Percentiles rank a stretch among this genome's conserved stretches.
Conservation (phyloP, 257 asterid species). For the Mentha longifolia region DNA sequence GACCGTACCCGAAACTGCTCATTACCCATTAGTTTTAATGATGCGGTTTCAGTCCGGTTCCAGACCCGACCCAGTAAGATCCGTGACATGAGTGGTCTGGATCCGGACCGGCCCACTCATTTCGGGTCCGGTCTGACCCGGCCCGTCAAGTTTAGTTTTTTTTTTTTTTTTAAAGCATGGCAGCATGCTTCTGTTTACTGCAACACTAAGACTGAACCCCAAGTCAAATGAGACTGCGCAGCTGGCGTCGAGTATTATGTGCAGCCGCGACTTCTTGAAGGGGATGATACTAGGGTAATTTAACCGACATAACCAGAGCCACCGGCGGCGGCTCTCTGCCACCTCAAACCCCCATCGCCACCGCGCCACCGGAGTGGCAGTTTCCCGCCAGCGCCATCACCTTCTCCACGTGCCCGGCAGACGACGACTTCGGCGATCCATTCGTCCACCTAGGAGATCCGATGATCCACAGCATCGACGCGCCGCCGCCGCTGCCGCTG, state of each 20-base stretch:
- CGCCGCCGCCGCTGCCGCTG: conserved; percentile 18
- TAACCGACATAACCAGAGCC: conserved; percentile 75
- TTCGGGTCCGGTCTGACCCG: too few relatives aligned
- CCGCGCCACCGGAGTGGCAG: conserved; percentile 52
- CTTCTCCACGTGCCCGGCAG: conserved; percentile 34
- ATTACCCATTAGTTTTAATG: too few relatives aligned
- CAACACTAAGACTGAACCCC: conserved; percentile 20
- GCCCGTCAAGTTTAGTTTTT: too few relatives aligned
- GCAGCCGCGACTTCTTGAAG: conserved; percentile 48
- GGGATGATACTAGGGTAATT: conserved; percentile 78
- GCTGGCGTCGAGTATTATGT: conserved; percentile 37
- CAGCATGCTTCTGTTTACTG: conserved; percentile 40
- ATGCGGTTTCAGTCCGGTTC: too few relatives aligned
- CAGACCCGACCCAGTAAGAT: too few relatives aligned
- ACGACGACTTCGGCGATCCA: conserved; percentile 79
- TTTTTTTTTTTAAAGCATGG: too few relatives aligned
- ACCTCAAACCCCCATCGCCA: not conserved
- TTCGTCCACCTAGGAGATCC: conserved; percentile 74
- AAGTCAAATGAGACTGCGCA: conserved; percentile 29
- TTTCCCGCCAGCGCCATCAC: conserved; percentile 38
- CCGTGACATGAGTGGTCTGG: too few relatives aligned
- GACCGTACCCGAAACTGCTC: too few relatives aligned
- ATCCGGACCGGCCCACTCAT: too few relatives aligned
- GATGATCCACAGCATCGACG: conserved; percentile 40
- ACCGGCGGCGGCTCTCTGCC: conserved; percentile 29